These are phyloP conservation scores for Ogataea thermomethanolica DNA, from an alignment of 805 yeast species.

Conservation along the genomic window DNA sequence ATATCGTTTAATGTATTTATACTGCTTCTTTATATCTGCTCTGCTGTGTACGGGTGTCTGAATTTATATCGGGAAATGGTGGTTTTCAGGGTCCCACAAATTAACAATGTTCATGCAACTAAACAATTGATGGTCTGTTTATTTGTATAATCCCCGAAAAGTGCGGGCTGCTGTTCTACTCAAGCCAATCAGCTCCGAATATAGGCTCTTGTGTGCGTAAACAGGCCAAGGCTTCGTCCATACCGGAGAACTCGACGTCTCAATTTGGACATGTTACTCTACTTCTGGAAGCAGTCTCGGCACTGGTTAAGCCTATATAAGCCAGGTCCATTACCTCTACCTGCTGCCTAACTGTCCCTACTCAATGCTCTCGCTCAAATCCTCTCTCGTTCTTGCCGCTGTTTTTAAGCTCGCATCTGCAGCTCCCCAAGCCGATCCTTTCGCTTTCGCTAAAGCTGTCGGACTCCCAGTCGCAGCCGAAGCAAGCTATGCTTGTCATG, in stretches of 20 bases:
- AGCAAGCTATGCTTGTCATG: conserved; percentile 34
- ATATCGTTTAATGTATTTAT: neutral
- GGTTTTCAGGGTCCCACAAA: neutral
- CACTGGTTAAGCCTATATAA: neutral
- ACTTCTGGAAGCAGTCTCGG: neutral
- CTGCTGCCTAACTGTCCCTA: neutral
- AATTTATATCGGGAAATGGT: neutral
- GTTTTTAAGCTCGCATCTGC: conserved; percentile 8
- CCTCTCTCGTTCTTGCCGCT: conserved; percentile 7
- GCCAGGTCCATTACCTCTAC: neutral
- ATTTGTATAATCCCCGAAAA: too few species aligned
- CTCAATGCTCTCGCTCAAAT: conserved; percentile 9
- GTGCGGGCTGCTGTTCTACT: too few species aligned
- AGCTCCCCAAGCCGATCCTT: conserved; percentile 25
- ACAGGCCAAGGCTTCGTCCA: neutral
- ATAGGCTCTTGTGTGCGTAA: too few species aligned
- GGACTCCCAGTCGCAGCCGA: conserved; percentile 31
- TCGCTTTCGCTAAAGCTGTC: conserved; percentile 29
- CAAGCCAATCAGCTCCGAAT: too few species aligned
- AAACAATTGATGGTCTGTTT: too few species aligned
- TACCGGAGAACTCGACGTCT: neutral
- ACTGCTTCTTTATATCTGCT: neutral
- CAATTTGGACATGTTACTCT: neutral
- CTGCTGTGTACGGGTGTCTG: neutral
- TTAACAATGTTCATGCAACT: neutral